Conservation (phyloP, 352 stramenopile genomes). For the Phytophthora quininea region DNA sequence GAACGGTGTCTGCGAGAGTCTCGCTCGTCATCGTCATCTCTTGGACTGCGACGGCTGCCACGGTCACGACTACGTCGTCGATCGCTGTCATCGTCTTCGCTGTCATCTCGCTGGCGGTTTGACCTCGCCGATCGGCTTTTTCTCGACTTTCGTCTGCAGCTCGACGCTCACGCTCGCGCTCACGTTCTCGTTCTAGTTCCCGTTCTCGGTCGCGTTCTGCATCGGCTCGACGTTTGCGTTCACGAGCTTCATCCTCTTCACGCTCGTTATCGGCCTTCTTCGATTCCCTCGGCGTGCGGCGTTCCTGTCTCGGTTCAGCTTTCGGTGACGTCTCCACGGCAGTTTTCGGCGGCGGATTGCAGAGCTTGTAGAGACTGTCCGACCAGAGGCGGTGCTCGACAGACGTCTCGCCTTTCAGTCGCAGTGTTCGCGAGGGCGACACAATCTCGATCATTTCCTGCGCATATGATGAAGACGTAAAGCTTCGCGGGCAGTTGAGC, state of each 20-base stretch:
- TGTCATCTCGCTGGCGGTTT: constrained; percentile 11
- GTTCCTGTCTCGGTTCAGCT: constrained; percentile 19
- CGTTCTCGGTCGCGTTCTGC: constrained; percentile 9
- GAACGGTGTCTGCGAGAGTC: constrained; percentile 17
- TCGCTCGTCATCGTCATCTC: constrained; percentile 12
- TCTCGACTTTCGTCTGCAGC: background rate
- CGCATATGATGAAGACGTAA: background rate
- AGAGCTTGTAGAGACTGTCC: constrained; percentile 79
- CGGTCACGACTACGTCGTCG: constrained; percentile 6
- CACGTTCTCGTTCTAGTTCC: constrained; percentile 8
- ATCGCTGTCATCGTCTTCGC: constrained; percentile 16
- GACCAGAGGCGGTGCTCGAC: constrained; percentile 83
- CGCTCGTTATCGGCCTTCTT: constrained; percentile 16
- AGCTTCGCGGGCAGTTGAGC: background rate
- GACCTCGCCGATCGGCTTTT: background rate
- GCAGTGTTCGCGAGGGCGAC: constrained; percentile 69
- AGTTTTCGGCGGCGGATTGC: constrained; percentile 47
- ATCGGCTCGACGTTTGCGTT: constrained; percentile 10
- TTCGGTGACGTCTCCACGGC: constrained; percentile 10
- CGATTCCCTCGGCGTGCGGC: constrained; percentile 15
- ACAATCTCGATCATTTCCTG: constrained; percentile 88
- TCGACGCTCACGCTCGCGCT: constrained; percentile 6
- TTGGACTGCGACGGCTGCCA: constrained; percentile 6
- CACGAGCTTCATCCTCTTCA: constrained; percentile 24
- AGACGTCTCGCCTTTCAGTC: constrained; percentile 80